Base-by-base conservation (phyloP, 208 protist species). In the Trypanosomatidae sp. region DNA sequence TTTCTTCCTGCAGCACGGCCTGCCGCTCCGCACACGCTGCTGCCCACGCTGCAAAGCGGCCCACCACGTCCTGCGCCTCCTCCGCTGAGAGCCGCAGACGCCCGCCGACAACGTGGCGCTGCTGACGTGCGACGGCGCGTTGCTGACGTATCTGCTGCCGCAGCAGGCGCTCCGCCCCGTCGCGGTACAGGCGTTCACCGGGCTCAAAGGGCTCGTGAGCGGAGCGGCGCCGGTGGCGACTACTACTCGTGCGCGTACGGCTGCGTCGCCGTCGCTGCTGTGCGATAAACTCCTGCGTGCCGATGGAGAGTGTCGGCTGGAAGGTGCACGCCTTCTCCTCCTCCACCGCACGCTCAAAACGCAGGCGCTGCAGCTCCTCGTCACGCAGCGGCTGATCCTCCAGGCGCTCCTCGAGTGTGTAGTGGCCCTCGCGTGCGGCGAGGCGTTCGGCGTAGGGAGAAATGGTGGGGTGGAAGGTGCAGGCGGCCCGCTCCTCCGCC, bases 151-250 rank as follows among this genome's bases (percentile, higher is more conserved):
- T 81, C 69, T 97, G 92, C 74, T 90, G 88, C 22, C 92, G 82
- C 60, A 97, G 79, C 62, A 92, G 82, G 5, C 84, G 82, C 70
- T 85, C 79, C 1, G 84, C 90, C 8, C 92, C 90, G 22, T 97
- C 92, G 47, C 79, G 80, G 79, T 93, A 95, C 3, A 97, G 79
- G n/a, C 92, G 86, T 60, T 95, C 84, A 0, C 83, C 87, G 0
- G 85, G 66, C 41, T 74, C 79, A 66, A 87, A 90, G 15, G 87
- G 85, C 58, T 92, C 90, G 25, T 41, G 50, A 43, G 6, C 9
- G n/a, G 36, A 50, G 4, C 50, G 50, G 13, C 44, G 10, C 1
- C 6, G 1, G 5, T 25, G 39, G 6, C 60, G 3, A 15, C 60
- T 17, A 1, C 39, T 5, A n/a, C 5, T 46, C n/a, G 7, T 65